Evolutionary conservation across 768 basidiomycete genomes (phyloP).

Genomic region (Russula ochroleuca): DNA sequence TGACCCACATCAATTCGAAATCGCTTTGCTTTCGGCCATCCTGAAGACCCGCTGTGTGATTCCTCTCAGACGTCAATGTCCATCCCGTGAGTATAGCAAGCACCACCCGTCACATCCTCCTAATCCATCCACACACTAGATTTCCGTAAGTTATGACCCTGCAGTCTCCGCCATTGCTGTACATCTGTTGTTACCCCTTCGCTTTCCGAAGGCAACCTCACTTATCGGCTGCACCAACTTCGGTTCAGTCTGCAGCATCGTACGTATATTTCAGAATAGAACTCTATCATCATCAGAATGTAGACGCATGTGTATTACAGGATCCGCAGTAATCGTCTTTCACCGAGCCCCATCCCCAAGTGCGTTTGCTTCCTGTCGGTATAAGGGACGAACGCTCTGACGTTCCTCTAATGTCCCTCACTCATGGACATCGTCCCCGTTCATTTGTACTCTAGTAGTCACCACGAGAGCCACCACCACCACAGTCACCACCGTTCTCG

Average conservation of each 20-base stretch:
- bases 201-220: conserved; percentile 11
- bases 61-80: background rate
- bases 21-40: background rate
- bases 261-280: background rate
- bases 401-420: background rate
- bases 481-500: background rate
- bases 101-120: background rate
- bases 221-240: background rate
- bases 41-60: background rate
- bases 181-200: background rate
- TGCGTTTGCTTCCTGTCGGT: background rate
- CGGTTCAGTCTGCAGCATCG: background rate
- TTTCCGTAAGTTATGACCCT: conserved; percentile 15
- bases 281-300: background rate
- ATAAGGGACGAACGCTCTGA: background rate
- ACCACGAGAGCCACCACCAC: too few relatives aligned
- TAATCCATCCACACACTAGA: background rate
- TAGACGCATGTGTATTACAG: background rate
- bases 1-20: background rate
- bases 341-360: conserved; percentile 9
- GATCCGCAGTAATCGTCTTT: background rate
- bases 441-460: conserved; percentile 4
- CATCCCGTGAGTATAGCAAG: conserved; percentile 7
- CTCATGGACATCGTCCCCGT: conserved; percentile 2
- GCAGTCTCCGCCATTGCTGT: background rate